Conservation (phyloP, 2,329 filamentous ascomycete species). For the Curvularia verruculosa region DNA sequence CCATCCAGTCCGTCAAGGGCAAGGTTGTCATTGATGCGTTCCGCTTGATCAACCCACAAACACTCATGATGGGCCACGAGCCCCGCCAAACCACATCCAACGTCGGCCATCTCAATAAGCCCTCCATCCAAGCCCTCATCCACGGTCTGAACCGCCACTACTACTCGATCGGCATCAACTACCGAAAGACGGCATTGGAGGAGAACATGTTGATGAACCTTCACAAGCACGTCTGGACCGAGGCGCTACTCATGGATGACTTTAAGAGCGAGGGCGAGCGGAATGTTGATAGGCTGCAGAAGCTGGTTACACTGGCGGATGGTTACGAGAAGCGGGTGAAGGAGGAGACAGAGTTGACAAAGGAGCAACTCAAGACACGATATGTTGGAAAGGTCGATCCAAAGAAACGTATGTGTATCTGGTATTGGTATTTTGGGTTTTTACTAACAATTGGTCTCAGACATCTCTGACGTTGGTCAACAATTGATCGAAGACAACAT, state of each 20-base stretch:
- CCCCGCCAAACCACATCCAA: conserved; percentile 98
- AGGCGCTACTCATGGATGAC: conserved; percentile 95
- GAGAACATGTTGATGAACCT: conserved; percentile 99
- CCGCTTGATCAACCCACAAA: conserved; percentile 96
- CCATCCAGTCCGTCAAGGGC: conserved; percentile 98
- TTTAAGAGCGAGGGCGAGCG: conserved; percentile 83
- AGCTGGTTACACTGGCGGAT: conserved; percentile 86
- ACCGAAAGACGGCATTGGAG: conserved; percentile 94
- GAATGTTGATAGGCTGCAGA: conserved; percentile 86
- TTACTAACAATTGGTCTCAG: conserved; percentile 45
- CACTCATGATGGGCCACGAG: conserved; percentile 96
- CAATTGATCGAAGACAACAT: conserved; percentile 99
- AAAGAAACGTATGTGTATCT: conserved; percentile 76
- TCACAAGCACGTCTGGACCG: conserved; percentile 99
- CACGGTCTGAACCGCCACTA: conserved; percentile 98
- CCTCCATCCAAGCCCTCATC: conserved; percentile 98
- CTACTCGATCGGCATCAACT: conserved; percentile 98
- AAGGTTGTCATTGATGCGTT: conserved; percentile 99
- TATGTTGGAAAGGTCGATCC: conserved; percentile 99
- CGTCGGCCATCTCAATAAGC: conserved; percentile 97
- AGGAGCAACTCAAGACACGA: conserved; percentile 97
- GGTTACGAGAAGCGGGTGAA: conserved; percentile 99
- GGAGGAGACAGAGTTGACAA: conserved; percentile 95
- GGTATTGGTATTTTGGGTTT: not conserved
- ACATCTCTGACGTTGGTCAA: conserved; percentile 94